Base-by-base conservation (phyloP, 225 moss, liverwort and hornwort genomes). In the Neckera pumila region DNA sequence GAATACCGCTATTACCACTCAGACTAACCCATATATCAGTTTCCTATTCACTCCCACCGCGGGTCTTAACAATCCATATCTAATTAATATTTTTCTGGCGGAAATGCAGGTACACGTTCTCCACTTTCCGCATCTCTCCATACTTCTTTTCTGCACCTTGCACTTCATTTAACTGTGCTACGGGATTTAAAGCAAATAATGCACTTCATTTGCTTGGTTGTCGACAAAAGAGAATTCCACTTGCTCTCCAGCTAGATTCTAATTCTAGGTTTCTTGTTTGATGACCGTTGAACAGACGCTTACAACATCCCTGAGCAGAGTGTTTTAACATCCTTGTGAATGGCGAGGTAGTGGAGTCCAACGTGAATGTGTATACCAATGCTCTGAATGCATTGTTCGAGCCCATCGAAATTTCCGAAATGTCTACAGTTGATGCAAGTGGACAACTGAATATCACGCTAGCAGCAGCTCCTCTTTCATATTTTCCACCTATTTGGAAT, bases 21-120 rank as follows among this genome's bases (percentile, higher is more conserved):
- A n/a, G n/a, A n/a, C n/a, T n/a, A n/a, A n/a, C n/a, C n/a, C n/a
- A n/a, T n/a, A n/a, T n/a, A n/a, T n/a, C n/a, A n/a, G n/a, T n/a
- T n/a, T n/a, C n/a, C n/a, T n/a, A n/a, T n/a, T n/a, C 0, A n/a
- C 23, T 22, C 86, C 87, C 28, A 1, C 5, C 26, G 36, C 36
- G 10, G 82, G 22, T 36, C 4, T 0, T 9, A 83, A 47, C 72
- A 64, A 42, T 45, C 1, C 78, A 14, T 89, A 64, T 59, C 38
- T 82, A 23, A 23, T 92, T 17, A 90, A 91, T n/a, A 12, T 92
- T 19, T 91, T 26, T 73, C 23, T 92, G 18, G 91, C 92, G 79
- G 91, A 92, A 79, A 53, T 92, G 16, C 21, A 90, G 80, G 90
- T 92, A 76, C 53, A 42, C 14, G 45, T 43, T 76, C 66, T 81